phyloP scores from a whole-genome alignment of 129 eudicot genomes.

The Sambucus nigra region DNA sequence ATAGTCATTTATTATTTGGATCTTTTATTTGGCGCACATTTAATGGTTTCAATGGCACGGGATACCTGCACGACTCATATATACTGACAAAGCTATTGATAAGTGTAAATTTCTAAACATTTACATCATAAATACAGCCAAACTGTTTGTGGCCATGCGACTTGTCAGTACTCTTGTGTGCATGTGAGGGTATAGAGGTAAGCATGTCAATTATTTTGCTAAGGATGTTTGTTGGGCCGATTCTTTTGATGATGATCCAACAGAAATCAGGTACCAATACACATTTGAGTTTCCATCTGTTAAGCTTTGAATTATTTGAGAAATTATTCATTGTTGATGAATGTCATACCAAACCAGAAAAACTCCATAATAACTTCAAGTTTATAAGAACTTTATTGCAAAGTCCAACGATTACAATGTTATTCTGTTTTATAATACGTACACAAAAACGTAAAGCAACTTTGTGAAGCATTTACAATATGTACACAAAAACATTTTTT shows the following conservation, averaged over 20 bases:
- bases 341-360: too few relatives aligned
- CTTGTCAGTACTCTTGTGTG: constrained; percentile 12
- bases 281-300: not conserved
- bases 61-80: not conserved
- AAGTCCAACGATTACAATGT: not conserved
- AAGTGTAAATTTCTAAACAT: not conserved
- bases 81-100: not conserved
- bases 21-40: not conserved
- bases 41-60: not conserved
- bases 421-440: too few relatives aligned
- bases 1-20: not conserved
- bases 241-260: constrained; percentile 21
- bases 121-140: not conserved
- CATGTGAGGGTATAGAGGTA: constrained; percentile 7
- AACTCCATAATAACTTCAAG: not conserved
- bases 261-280: constrained; percentile 23
- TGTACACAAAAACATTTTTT: too few relatives aligned
- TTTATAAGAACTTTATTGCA: not conserved
- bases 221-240: constrained; percentile 21
- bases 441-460: too few relatives aligned
- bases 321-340: too few relatives aligned
- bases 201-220: constrained; percentile 23
- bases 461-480: too few relatives aligned
- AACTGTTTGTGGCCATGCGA: constrained; percentile 8
- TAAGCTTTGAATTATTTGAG: too few relatives aligned